Base-by-base conservation (phyloP, 331 rosid species). In the Arachis monticola region DNA sequence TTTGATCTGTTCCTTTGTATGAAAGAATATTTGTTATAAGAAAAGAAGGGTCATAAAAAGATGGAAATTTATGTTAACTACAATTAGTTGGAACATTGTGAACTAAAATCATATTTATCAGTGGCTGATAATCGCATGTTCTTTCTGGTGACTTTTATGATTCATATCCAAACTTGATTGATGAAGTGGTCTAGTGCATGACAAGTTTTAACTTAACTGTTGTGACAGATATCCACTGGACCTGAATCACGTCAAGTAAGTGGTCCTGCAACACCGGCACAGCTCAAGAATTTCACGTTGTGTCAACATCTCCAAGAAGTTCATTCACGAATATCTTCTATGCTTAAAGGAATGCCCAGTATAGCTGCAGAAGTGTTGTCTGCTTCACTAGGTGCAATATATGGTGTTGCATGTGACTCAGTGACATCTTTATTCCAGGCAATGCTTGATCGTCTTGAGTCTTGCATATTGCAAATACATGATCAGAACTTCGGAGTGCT, bases 221-320 rank as follows among this genome's bases (percentile, higher is more conserved):
- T 50, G 59, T 79, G 88, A 76, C 88, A 94, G 99, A 90, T 94
- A 84, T 92, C 99, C 61, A 82, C 97, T 62, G 99, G 99, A 77
- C 97, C 96, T 14, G 99, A 94, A 88, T 89, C 99, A 42, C 93
- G 97, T 63, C 99, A 94, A 85, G 91, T 94, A 42, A 88, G 67
- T 78, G 96, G 91, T 75, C 93, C 97, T 63, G 99, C 97, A 64
- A 94, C 92, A 58, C 84, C 87, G 3, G 97, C 99, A 67, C 99
- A 94, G 74, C 95, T 94, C 79, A 94, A 85, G 87, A 94, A 94
- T 90, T 92, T 92, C 41, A 75, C 86, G 11, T 70, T 94, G 77
- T 90, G 93, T 72, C 99, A 94, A 80, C 97, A 94, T 83, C 90
- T 92, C 70, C 99, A 94, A 90, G 97, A 92, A 82, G 83, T 88